phyloP scores from a whole-genome alignment of 176 grass and related monocot genomes.

The Carex pumila region DNA sequence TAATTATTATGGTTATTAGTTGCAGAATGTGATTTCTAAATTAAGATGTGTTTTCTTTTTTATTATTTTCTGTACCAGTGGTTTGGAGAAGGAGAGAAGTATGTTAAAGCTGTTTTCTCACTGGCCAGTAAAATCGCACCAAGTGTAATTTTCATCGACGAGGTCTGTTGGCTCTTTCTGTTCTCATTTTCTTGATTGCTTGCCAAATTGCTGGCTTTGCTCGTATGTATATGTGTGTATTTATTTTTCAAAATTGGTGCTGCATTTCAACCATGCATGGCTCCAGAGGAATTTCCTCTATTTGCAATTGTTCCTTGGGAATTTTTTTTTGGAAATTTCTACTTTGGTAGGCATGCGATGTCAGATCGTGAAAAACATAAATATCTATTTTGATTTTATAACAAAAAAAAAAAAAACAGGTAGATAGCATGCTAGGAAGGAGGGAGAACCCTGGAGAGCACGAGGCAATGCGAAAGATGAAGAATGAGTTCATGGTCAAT shows the following conservation, averaged over 20 bases:
- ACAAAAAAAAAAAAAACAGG: conserved; percentile 33
- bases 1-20: not conserved
- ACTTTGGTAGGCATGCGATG: not conserved
- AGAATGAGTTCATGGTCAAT: conserved; percentile 99
- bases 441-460: conserved; percentile 99
- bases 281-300: not conserved
- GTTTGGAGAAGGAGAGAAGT: conserved; percentile 99
- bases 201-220: too few species aligned
- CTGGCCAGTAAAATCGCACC: conserved; percentile 98
- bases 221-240: too few species aligned
- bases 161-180: conserved; percentile 41
- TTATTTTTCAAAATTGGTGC: not conserved
- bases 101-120: conserved; percentile 95
- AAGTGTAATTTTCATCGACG: conserved; percentile 98
- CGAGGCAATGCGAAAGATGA: conserved; percentile 99
- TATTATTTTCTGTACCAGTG: conserved; percentile 52
- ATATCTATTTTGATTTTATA: not conserved
- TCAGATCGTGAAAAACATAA: not conserved
- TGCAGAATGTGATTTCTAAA: conserved; percentile 16
- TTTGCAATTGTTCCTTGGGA: not conserved
- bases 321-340: not conserved
- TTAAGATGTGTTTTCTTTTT: conserved; percentile 20
- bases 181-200: not conserved
- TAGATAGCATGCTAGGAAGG: conserved; percentile 98
- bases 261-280: not conserved